Evolutionary conservation across 768 basidiomycete species (phyloP), one percentile per base, ranked within the genome.

Genomic region (Collybia sp.): DNA sequence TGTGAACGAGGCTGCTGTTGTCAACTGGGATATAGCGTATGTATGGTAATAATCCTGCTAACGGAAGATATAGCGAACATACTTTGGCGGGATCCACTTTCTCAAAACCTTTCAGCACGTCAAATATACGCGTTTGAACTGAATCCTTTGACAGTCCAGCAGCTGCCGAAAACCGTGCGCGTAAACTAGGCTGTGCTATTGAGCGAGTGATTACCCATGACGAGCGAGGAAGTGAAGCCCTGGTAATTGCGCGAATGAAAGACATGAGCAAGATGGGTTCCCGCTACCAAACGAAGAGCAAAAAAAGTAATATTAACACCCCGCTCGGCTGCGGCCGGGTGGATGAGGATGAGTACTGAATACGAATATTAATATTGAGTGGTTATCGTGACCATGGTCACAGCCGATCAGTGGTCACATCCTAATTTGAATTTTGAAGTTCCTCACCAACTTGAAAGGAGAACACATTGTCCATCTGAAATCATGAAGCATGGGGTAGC

Each of bases 401-500:
- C n/a, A n/a, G n/a, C n/a, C n/a, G n/a, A n/a, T n/a, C n/a, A n/a
- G n/a, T n/a, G n/a, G 8, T 25, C 25, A 25, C 25, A 25, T 25
- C 25, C 25, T 8, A 25, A 25, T 25, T 25, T 25, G 3, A n/a
- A 8, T 25, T 8, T 25, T 8, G 8, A 25, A 25, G 25, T 25
- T 8, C 25, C 8, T 25, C 25, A 25, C 25, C 25, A 25, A n/a
- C n/a, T n/a, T n/a, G n/a, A n/a, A n/a, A n/a, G 25, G 25, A 25
- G 8, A 8, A 25, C 25, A 25, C 3, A 3, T 8, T 8, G 25
- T 25, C 25, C 25, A 25, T 8, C 25, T 25, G 25, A 25, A 25
- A 25, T 25, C 25, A 94, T 95, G 93, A 93, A 95, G 73, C 93
- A 97, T 82, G 91, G 93, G 34, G 75, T 91, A 45, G 89, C 90